Conservation (phyloP, 2,329 filamentous ascomycete species). For the Penicillium sp. region DNA sequence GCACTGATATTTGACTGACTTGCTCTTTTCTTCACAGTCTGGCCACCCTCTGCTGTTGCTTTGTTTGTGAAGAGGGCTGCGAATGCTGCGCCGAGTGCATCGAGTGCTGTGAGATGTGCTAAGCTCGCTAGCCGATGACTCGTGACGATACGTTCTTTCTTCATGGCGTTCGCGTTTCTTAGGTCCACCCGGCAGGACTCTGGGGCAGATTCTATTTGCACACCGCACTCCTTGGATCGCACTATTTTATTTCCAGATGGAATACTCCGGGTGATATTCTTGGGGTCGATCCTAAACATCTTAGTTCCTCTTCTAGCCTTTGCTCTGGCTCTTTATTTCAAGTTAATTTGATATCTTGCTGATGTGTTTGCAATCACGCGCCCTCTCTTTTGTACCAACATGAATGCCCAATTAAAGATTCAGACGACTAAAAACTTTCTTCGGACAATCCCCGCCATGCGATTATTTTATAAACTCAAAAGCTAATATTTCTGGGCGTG, state of each 20-base stretch:
- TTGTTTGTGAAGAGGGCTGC: constrained; percentile 66
- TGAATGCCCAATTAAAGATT: background rate
- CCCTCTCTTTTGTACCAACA: background rate
- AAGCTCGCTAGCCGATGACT: constrained; percentile 27
- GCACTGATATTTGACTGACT: too few species aligned
- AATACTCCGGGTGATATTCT: background rate
- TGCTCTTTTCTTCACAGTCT: constrained; percentile 42
- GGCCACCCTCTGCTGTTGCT: constrained; percentile 65
- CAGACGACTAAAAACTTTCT: too few species aligned
- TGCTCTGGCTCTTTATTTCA: background rate
- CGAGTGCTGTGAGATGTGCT: constrained; percentile 54
- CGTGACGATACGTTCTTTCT: constrained; percentile 27
- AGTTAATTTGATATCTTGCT: constrained; percentile 1
- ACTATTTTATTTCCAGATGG: background rate
- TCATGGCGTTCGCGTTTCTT: constrained; percentile 25
- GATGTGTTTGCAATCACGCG: background rate
- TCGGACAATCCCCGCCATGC: background rate
- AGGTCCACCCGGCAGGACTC: constrained; percentile 6
- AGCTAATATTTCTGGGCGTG: too few species aligned
- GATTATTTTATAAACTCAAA: too few species aligned
- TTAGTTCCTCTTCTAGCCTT: background rate
- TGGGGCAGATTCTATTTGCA: constrained; percentile 7
- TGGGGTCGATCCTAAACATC: background rate
- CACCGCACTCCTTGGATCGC: constrained; percentile 10
- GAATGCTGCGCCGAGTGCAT: constrained; percentile 68